Base-by-base conservation (phyloP, 2,329 filamentous ascomycete species). In the Sporothrix luriei region DNA sequence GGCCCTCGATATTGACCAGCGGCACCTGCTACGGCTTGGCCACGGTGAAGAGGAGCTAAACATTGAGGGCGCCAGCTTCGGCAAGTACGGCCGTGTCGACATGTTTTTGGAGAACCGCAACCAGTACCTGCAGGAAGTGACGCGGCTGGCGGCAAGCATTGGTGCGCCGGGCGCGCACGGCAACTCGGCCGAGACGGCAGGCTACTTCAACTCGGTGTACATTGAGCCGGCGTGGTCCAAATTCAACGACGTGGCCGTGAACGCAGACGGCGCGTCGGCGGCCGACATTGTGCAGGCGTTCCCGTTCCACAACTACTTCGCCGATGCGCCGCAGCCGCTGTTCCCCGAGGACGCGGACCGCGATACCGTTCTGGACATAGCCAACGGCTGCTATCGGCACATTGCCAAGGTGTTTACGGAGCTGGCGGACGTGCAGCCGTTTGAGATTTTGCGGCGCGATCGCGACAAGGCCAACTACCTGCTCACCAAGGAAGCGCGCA, bases 391-490 rank as follows among this genome's bases (percentile, higher is more conserved):
- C 78, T 91, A 97, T 77, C 86, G 89, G 61, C 95, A 99, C 79
- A 90, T 99, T 71, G 85, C 89, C 71, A 95, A 91, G 78, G 91
- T 99, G 61, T 99, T 99, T 77, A 88, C 91, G 0, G 93, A 98
- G 78, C 84, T 99, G 62, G 93, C 94, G 73, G 94, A 98, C 77
- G 94, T 97, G 59, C 87, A 94, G 74, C 96, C 95, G 0, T 99
- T 99, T 76, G 95, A 99, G 80, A 94, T 99, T 66, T 82, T 99
- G 69, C 89, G 93, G 66, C 90, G 91, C 69, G 91, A 94, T 73
- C 89, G 91, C 48, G 95, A 99, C 78, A 97, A 96, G 81, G 91
- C 94, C 66, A 98, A 98, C 78, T 99, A 99, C 76, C 87, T 99
- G 6, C 86, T 99, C 46, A 91, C 93, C 6, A 97, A 93, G 76